Evolutionary conservation across 1,139 yeast genomes (phyloP).

Genomic region (Hemisphaericaspora xylofermentans): DNA sequence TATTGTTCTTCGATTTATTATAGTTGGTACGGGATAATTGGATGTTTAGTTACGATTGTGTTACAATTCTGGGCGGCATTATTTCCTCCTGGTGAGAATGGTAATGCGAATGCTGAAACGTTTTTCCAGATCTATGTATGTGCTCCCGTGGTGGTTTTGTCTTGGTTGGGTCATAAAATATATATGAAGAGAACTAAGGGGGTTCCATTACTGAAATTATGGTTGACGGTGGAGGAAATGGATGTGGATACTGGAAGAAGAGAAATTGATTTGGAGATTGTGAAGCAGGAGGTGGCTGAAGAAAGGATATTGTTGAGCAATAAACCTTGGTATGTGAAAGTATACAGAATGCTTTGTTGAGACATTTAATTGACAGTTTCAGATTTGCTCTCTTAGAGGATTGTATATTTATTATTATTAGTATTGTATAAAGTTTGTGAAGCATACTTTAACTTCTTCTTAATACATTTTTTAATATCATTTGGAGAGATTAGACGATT

Average conservation of each 20-base stretch:
- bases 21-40: conserved; percentile 32
- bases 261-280: conserved; percentile 38
- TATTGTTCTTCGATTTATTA: conserved; percentile 27
- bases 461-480: no score
- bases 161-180: conserved; percentile 34
- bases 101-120: conserved; percentile 24
- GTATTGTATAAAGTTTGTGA: no score
- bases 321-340: conserved; percentile 25
- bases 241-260: conserved; percentile 46
- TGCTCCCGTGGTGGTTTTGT: conserved; percentile 26
- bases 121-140: conserved; percentile 38
- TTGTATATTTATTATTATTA: no score
- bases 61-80: conserved; percentile 43
- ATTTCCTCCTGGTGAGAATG: conserved; percentile 31
- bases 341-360: conserved; percentile 26
- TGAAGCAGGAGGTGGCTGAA: conserved; percentile 40
- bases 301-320: conserved; percentile 21
- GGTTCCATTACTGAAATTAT: conserved; percentile 29
- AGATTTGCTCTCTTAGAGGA: no score
- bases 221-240: conserved; percentile 34
- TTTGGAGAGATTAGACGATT: no score
- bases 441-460: no score
- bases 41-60: conserved; percentile 26
- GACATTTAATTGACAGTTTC: no score
- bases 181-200: conserved; percentile 23